A percentile compares a stretch with the other conserved stretches of the same genome.
Conservation (phyloP, 495 filamentous ascomycete species). For the Hapsidospora chrysogenum region DNA sequence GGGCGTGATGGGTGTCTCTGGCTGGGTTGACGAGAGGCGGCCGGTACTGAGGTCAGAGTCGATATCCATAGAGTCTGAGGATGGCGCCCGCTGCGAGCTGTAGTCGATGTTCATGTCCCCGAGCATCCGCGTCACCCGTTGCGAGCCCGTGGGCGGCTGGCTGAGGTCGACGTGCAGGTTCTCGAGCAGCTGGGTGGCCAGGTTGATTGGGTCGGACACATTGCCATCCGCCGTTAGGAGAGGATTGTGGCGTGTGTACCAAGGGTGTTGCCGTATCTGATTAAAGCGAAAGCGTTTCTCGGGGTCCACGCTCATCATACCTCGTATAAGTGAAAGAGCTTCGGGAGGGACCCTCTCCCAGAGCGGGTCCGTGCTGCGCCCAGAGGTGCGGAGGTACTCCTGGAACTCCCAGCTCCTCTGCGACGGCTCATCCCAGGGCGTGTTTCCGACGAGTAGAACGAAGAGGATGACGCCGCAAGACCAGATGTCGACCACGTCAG, state of each 20-base stretch:
- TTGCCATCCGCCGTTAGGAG: constrained; percentile 57
- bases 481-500: constrained; percentile 87
- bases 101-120: constrained; percentile 11
- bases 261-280: constrained; percentile 82
- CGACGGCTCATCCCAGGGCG: constrained; percentile 92
- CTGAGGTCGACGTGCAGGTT: constrained; percentile 82
- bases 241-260: constrained; percentile 76
- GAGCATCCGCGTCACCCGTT: constrained; percentile 15
- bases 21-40: constrained; percentile 53
- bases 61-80: constrained; percentile 41
- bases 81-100: constrained; percentile 4
- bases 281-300: constrained; percentile 65
- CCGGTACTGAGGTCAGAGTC: constrained; percentile 19
- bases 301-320: constrained; percentile 80
- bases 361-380: constrained; percentile 66
- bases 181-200: constrained; percentile 89
- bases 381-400: constrained; percentile 66
- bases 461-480: constrained; percentile 94
- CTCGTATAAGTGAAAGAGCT: constrained; percentile 74
- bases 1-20: constrained; percentile 53
- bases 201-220: constrained; percentile 59
- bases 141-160: constrained; percentile 40
- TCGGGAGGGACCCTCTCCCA: constrained; percentile 67
- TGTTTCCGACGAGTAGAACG: constrained; percentile 88
- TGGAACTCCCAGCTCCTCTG: constrained; percentile 62